phyloP scores from a whole-genome alignment of 2,329 filamentous ascomycete genomes.

The Epichloe aotearoae region DNA sequence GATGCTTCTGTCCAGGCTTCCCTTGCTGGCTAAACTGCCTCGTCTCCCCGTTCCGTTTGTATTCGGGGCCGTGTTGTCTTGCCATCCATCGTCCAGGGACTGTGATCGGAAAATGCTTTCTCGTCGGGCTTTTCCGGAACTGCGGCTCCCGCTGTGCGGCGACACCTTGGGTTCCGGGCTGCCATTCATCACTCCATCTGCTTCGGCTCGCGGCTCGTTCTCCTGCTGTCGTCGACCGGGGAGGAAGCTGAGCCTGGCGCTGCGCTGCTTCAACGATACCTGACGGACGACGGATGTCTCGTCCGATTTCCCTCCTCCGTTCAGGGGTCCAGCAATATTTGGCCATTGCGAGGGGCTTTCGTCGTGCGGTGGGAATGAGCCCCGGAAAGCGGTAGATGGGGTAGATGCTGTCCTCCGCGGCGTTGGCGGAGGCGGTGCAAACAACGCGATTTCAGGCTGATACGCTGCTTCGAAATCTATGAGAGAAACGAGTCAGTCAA shows the following conservation, averaged over 20 bases:
- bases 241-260: constrained; percentile 43
- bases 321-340: constrained; percentile 21
- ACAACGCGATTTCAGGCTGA: constrained; percentile 50
- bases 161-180: constrained; percentile 21
- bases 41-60: constrained; percentile 6
- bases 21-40: constrained; percentile 14
- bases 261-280: constrained; percentile 37
- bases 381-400: constrained; percentile 32
- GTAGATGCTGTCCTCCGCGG: constrained; percentile 27
- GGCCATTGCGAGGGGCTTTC: constrained; percentile 18
- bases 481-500: background rate
- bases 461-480: constrained; percentile 50
- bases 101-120: constrained; percentile 33
- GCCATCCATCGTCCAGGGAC: constrained; percentile 16
- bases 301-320: constrained; percentile 26
- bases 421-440: constrained; percentile 36
- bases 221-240: constrained; percentile 36
- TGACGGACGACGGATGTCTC: constrained; percentile 38
- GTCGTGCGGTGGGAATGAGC: constrained; percentile 29
- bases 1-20: constrained; percentile 16
- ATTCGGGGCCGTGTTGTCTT: constrained; percentile 5
- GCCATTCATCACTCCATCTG: constrained; percentile 13
- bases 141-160: constrained; percentile 13
- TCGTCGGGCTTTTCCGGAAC: constrained; percentile 20
- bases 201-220: constrained; percentile 16